Percentiles rank a stretch among this genome's conserved stretches.
Evolutionary conservation across 306 rosid species (phyloP).

Genomic region (Sophora flavescens): DNA sequence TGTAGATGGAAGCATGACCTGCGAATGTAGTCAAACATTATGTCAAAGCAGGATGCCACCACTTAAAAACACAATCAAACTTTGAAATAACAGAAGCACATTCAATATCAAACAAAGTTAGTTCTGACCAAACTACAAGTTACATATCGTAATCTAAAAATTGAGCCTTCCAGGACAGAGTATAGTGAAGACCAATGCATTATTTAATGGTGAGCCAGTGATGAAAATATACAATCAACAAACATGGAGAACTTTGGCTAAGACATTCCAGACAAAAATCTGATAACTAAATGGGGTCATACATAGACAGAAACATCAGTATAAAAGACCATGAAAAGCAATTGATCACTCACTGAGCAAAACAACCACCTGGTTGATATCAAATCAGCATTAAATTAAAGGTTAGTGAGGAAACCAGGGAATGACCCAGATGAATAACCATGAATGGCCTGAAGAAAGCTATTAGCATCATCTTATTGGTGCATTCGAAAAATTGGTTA

Average conservation of each 20-base stretch:
- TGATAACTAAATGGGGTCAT: neutral
- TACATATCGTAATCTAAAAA: neutral
- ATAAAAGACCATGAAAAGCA: conserved; percentile 15
- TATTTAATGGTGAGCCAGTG: conserved; percentile 19
- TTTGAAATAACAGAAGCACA: conserved; percentile 32
- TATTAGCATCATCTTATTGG: neutral
- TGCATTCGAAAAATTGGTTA: neutral
- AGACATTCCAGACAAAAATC: neutral
- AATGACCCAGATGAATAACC: conserved; percentile 5
- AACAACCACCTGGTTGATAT: neutral
- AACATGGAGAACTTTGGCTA: conserved; percentile 31
- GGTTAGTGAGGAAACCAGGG: conserved; percentile 10
- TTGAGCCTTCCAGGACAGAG: conserved; percentile 7
- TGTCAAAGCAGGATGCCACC: conserved; percentile 50
- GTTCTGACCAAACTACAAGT: conserved; percentile 27
- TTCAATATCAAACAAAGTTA: conserved; percentile 35
- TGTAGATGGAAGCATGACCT: conserved; percentile 65
- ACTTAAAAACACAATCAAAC: conserved; percentile 38
- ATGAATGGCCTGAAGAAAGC: conserved; percentile 20
- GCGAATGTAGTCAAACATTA: conserved; percentile 63
- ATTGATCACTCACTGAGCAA: conserved; percentile 23
- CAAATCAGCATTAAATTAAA: neutral
- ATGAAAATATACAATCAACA: conserved; percentile 30
- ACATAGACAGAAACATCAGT: neutral
- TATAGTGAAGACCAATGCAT: conserved; percentile 30